Evolutionary conservation across 1,284 basidiomycete genomes (phyloP).

Genomic region (Cutaneotrichosporon cutaneum): DNA sequence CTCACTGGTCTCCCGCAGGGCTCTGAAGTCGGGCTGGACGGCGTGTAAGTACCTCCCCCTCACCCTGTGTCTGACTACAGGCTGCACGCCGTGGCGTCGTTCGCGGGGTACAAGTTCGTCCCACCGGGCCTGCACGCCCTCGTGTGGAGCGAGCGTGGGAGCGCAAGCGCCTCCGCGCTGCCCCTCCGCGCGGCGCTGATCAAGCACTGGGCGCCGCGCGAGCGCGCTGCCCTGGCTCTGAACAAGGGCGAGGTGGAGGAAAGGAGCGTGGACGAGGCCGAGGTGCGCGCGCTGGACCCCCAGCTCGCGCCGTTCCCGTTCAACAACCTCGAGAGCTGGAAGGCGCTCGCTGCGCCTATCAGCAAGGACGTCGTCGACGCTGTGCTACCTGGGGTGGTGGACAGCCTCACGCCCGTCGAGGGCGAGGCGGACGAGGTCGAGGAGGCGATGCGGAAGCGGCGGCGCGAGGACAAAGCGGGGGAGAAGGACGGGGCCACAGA

Average conservation of each 20-base stretch:
- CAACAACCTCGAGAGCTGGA: slow-evolving; percentile 43
- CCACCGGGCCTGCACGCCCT: slow-evolving; percentile 51
- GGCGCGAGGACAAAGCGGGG: no score
- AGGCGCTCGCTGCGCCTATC: slow-evolving; percentile 36
- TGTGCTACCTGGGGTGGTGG: slow-evolving; percentile 44
- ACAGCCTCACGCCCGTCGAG: slow-evolving; percentile 40
- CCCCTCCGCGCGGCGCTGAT: slow-evolving; percentile 36
- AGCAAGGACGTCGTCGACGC: slow-evolving; percentile 31
- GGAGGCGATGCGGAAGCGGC: neutral
- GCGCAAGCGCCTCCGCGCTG: slow-evolving; percentile 25
- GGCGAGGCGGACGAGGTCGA: slow-evolving; percentile 33
- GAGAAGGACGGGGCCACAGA: neutral
- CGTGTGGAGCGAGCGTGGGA: slow-evolving; percentile 29
- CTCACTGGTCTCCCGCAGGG: slow-evolving; percentile 45
- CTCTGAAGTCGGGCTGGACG: slow-evolving; percentile 49
- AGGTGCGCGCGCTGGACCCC: slow-evolving; percentile 49
- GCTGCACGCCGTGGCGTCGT: slow-evolving; percentile 36
- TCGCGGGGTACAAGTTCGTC: slow-evolving; percentile 50
- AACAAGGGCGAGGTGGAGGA: slow-evolving; percentile 14
- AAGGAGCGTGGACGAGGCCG: slow-evolving; percentile 42
- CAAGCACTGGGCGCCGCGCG: slow-evolving; percentile 27
- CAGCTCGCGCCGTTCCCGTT: slow-evolving; percentile 54
- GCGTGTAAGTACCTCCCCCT: slow-evolving; percentile 35
- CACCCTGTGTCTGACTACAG: slow-evolving; percentile 23
- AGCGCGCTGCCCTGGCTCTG: slow-evolving; percentile 39